These are phyloP conservation scores for Rubia yunnanensis DNA, from an alignment of 257 asterid species.

Conservation along the genomic window DNA sequence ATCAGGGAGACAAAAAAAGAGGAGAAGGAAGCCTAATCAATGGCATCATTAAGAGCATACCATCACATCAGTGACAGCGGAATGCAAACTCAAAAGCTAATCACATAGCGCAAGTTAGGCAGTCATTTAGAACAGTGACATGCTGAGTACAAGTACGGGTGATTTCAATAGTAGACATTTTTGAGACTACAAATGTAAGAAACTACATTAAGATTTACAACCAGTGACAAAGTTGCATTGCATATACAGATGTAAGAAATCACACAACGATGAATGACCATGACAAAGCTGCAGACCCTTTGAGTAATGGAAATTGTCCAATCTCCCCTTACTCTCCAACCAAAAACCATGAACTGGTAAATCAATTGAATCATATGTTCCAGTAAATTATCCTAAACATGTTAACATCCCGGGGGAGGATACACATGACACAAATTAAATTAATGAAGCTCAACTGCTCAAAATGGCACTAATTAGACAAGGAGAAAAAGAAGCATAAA, in stretches of 20 bases:
- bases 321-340: not conserved
- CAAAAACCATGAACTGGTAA: not conserved
- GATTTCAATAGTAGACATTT: not conserved
- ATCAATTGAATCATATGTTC: not conserved
- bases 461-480: no score
- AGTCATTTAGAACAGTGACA: not conserved
- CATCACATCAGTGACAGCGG: not conserved
- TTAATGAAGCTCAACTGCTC: not conserved
- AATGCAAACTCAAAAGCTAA: not conserved
- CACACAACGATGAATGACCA: not conserved
- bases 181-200: not conserved
- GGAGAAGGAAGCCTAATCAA: not conserved
- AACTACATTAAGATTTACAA: not conserved
- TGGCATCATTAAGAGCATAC: not conserved
- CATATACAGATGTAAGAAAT: not conserved
- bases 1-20: not conserved
- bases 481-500: no score
- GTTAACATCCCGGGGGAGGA: not conserved
- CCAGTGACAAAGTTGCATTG: not conserved
- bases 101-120: not conserved
- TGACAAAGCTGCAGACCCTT: not conserved
- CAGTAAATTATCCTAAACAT: not conserved
- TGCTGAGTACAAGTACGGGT: not conserved
- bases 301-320: not conserved
- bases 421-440: not conserved